Percentiles rank a stretch among this genome's conserved stretches.
Evolutionary conservation across 2,329 filamentous ascomycete species (phyloP).

Genomic region (Cytospora leucostoma): DNA sequence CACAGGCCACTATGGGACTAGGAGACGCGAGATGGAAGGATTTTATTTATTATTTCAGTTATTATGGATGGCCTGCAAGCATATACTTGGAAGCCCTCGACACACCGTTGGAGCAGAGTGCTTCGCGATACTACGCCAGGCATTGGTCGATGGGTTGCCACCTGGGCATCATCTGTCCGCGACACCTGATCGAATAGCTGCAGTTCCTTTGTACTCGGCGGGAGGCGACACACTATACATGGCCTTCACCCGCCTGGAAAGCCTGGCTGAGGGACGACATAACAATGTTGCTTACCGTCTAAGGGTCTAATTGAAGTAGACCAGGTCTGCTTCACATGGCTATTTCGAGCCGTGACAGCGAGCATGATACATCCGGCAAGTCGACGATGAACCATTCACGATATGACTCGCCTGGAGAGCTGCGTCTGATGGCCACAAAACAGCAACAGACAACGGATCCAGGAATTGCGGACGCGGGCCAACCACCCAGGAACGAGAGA

Average conservation of each 20-base stretch:
- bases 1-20: not conserved
- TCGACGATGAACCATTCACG: not conserved
- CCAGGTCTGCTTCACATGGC: too few species aligned
- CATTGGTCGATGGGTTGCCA: not conserved
- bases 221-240: too few species aligned
- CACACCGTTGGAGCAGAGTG: not conserved
- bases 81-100: not conserved
- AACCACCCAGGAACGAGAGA: not conserved
- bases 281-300: too few species aligned
- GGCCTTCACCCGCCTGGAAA: too few species aligned
- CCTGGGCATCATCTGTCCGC: not conserved
- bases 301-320: too few species aligned
- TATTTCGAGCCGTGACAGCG: too few species aligned
- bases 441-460: not conserved
- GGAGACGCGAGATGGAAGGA: not conserved
- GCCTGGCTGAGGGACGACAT: too few species aligned
- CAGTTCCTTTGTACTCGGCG: not conserved
- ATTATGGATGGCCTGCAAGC: not conserved
- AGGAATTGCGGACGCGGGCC: not conserved
- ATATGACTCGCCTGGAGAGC: not conserved
- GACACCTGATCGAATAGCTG: not conserved
- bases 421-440: not conserved
- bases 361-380: too few species aligned
- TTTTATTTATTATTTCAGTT: not conserved
- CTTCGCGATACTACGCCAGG: not conserved